These are phyloP conservation scores for Colletotrichum euphorbiae DNA, from an alignment of 2,329 filamentous ascomycete genomes.

Conservation along the genomic window DNA sequence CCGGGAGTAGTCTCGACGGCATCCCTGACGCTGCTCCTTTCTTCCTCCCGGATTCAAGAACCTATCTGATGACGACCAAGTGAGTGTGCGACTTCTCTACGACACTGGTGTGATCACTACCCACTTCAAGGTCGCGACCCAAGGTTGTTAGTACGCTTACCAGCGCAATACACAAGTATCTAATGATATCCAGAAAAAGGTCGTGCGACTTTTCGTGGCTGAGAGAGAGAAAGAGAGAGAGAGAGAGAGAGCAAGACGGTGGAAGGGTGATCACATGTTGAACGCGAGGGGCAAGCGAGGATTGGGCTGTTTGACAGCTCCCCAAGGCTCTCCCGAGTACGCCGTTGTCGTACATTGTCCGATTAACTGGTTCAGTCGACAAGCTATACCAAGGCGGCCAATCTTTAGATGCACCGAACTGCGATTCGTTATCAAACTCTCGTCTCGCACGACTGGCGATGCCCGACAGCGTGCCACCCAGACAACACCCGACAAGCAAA, in stretches of 20 bases:
- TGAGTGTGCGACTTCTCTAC: background rate
- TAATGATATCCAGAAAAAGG: too few species aligned
- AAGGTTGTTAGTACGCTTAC: too few species aligned
- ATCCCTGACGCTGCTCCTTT: conserved; percentile 25
- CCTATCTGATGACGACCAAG: background rate
- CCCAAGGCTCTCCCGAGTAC: background rate
- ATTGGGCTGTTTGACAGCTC: background rate
- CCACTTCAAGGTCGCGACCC: too few species aligned
- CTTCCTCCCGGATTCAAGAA: background rate
- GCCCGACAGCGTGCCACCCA: conserved; percentile 6
- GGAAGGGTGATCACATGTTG: conserved; percentile 27
- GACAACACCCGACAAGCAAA: conserved; percentile 5
- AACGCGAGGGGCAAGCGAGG: background rate
- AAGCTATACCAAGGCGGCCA: conserved; percentile 11
- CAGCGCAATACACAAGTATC: too few species aligned
- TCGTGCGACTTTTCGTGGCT: too few species aligned
- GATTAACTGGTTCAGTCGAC: conserved; percentile 12
- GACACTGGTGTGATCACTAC: too few species aligned
- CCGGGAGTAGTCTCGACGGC: background rate
- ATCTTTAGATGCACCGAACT: background rate
- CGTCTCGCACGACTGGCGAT: background rate
- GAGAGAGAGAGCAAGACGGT: background rate
- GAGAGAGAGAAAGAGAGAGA: background rate
- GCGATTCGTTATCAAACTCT: background rate
- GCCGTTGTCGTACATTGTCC: conserved; percentile 15